phyloP scores from a whole-genome alignment of 1,284 basidiomycete genomes.

The Coniferiporia sulphurascens region DNA sequence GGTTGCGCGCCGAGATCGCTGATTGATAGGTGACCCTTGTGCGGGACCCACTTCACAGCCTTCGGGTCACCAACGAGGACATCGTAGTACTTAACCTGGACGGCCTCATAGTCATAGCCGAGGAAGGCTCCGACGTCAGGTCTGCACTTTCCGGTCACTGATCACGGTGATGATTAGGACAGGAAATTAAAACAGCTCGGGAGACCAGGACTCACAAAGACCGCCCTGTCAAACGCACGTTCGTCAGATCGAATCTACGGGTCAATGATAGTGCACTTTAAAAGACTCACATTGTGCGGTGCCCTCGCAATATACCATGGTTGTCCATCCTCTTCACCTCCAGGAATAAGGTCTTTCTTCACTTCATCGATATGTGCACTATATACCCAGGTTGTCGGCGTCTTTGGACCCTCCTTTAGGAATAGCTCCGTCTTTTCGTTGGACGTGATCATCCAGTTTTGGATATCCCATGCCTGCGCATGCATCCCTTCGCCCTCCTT shows the following conservation, averaged over 20 bases:
- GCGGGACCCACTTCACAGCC: slow-evolving; percentile 54
- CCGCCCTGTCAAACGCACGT: slow-evolving; percentile 37
- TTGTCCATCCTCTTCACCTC: background rate
- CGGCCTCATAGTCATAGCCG: slow-evolving; percentile 16
- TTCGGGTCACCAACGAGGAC: slow-evolving; percentile 62
- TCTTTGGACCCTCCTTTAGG: slow-evolving; percentile 38
- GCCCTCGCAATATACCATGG: slow-evolving; percentile 1
- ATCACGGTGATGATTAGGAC: too few species aligned
- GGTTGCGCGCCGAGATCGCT: slow-evolving; percentile 35
- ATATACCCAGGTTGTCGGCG: slow-evolving; percentile 49
- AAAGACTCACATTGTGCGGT: background rate
- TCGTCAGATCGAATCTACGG: background rate
- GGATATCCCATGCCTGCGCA: slow-evolving; percentile 43
- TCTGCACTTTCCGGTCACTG: slow-evolving; percentile 17
- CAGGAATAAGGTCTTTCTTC: background rate
- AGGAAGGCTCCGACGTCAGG: slow-evolving; percentile 7
- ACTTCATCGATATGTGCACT: background rate
- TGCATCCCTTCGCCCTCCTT: slow-evolving; percentile 56
- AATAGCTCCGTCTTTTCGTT: slow-evolving; percentile 47
- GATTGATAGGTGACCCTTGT: slow-evolving; percentile 42
- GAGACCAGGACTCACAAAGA: slow-evolving; percentile 25
- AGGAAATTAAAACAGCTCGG: background rate
- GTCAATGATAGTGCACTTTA: background rate
- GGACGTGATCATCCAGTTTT: slow-evolving; percentile 56
- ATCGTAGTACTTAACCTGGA: slow-evolving; percentile 15